phyloP scores from a whole-genome alignment of 1,139 yeast species.

The Zygoascus sp. region DNA sequence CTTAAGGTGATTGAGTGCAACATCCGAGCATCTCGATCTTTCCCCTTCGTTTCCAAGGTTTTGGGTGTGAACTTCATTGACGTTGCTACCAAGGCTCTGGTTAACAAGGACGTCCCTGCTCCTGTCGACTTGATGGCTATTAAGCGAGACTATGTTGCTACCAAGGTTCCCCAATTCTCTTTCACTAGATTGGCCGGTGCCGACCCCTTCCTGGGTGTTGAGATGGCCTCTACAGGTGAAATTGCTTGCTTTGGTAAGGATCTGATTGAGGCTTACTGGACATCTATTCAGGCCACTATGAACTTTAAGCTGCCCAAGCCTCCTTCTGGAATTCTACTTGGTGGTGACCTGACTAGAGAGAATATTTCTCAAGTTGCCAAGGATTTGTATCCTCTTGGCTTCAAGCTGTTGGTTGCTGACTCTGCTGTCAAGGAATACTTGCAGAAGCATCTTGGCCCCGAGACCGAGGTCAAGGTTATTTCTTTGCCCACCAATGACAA shows the following conservation, averaged over 20 bases:
- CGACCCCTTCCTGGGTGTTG: constrained; percentile 97
- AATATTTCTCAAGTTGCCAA: constrained; percentile 70
- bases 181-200: constrained; percentile 98
- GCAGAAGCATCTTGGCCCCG: constrained; percentile 43
- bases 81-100: constrained; percentile 82
- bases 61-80: constrained; percentile 91
- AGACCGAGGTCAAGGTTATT: constrained; percentile 50
- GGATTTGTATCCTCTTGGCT: constrained; percentile 68
- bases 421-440: constrained; percentile 68
- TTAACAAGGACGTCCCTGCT: constrained; percentile 67
- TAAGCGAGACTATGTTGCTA: constrained; percentile 85
- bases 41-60: constrained; percentile 98
- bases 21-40: constrained; percentile 95
- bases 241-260: constrained; percentile 92
- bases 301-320: constrained; percentile 91
- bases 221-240: constrained; percentile 99
- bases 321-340: constrained; percentile 83
- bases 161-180: constrained; percentile 96
- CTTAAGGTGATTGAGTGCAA: constrained; percentile 97
- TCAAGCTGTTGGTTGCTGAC: constrained; percentile 75
- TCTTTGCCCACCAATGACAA: constrained; percentile 91
- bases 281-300: constrained; percentile 94
- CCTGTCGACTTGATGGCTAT: constrained; percentile 86
- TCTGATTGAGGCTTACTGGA: constrained; percentile 91
- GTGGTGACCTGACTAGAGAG: constrained; percentile 79